Percentiles rank a stretch among this genome's conserved stretches.
Evolutionary conservation across 148 eudicot genomes (phyloP).

Genomic region (Rhododendron vialii): DNA sequence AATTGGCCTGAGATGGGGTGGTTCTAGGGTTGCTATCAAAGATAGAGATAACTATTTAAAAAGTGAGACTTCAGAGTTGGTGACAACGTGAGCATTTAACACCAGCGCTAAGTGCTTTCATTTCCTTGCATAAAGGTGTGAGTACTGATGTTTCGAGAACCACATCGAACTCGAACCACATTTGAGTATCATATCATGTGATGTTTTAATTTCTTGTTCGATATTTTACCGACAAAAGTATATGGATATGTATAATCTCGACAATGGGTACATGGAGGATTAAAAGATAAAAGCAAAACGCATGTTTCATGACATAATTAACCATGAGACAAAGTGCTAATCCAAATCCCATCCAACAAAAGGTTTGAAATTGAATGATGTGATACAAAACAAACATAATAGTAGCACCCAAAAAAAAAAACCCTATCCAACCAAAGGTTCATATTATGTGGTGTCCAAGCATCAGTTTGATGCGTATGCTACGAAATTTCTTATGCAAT

Average conservation of each 20-base stretch:
- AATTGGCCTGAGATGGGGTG: constrained; percentile 8
- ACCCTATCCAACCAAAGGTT: no score
- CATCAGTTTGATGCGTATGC: no score
- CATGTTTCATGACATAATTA: neutral
- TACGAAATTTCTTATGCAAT: no score
- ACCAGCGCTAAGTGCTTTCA: constrained; percentile 7
- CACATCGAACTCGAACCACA: neutral
- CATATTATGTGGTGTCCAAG: no score
- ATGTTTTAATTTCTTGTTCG: no score
- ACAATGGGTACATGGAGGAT: neutral
- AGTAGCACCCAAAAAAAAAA: neutral
- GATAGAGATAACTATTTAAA: constrained; percentile 2
- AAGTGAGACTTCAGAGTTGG: neutral
- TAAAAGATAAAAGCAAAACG: neutral
- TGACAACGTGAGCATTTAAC: constrained; percentile 1
- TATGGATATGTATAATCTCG: no score
- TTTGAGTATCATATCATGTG: neutral
- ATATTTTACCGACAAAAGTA: no score
- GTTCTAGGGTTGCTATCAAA: constrained; percentile 13
- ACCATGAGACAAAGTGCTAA: neutral
- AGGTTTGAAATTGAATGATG: neutral
- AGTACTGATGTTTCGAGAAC: neutral
- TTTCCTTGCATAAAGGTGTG: neutral
- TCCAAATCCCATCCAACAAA: neutral
- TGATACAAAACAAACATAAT: neutral